phyloP scores from a whole-genome alignment of 495 filamentous ascomycete genomes.

The Aspergillus nidulans region DNA sequence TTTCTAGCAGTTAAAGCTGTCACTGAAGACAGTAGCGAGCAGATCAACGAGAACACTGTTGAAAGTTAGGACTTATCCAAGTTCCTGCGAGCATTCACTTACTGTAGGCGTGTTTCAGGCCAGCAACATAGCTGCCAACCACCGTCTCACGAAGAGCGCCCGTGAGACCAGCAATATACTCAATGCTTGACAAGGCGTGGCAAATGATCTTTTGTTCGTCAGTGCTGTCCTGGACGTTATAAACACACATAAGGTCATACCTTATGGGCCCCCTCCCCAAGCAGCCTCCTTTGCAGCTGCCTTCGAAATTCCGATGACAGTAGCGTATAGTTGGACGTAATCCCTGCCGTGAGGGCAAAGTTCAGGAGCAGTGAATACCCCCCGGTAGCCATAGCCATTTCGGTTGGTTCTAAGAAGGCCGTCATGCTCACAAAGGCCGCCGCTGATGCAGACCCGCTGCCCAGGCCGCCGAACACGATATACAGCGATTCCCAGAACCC shows the following conservation, averaged over 20 bases:
- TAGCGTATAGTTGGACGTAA: constrained; percentile 47
- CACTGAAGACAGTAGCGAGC: constrained; percentile 26
- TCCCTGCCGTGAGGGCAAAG: constrained; percentile 49
- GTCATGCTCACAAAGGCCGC: constrained; percentile 56
- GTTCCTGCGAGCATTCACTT: constrained; percentile 1
- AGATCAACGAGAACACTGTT: constrained; percentile 29
- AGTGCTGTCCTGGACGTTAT: not conserved
- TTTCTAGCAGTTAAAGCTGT: constrained; percentile 27
- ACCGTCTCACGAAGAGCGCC: constrained; percentile 32
- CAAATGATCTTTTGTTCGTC: constrained; percentile 26
- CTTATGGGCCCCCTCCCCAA: constrained; percentile 23
- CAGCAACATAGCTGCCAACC: constrained; percentile 30
- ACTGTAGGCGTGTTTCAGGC: constrained; percentile 37
- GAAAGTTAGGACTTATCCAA: not conserved
- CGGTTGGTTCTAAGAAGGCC: constrained; percentile 42
- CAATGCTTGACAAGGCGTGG: constrained; percentile 32
- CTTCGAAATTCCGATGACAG: constrained; percentile 28
- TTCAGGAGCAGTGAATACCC: constrained; percentile 49
- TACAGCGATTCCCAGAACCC: constrained; percentile 58
- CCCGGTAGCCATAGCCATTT: constrained; percentile 53
- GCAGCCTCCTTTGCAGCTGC: constrained; percentile 26
- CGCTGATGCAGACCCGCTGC: constrained; percentile 49
- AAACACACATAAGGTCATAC: constrained; percentile 11
- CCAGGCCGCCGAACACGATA: constrained; percentile 56
- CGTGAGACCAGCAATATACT: constrained; percentile 31